Base-by-base conservation (phyloP, 2,329 filamentous ascomycete genomes). In the Colletotrichum lentis region DNA sequence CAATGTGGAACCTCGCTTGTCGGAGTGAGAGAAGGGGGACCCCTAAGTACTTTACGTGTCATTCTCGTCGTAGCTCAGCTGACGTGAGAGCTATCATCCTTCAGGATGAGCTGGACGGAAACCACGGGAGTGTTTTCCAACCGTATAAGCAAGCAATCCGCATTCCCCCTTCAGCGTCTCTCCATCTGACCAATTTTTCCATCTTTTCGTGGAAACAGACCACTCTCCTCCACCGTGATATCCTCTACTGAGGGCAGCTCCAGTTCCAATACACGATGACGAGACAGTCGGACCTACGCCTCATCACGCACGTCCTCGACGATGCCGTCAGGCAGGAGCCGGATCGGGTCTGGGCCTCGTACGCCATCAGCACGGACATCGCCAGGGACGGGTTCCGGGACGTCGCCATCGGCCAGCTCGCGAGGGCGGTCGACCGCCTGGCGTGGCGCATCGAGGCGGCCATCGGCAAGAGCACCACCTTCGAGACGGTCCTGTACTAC, bases 401-500 rank as follows among this genome's bases (percentile, higher is more conserved):
- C 10, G 67, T 80, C 18, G 73, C 71, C 3, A 75, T 74, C 24
- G 62, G 61, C 4, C 67, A 70, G 4, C 64, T 78, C 31, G 72
- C 75, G n/a, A 69, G 72, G 31, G 77, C 76, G 8, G 71, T 79
- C 16, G 73, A 79, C 68, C 73, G 76, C 5, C 72, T 75, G 31
- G 72, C 77, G 0, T 77, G 75, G 74, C 73, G 76, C 54, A 71
- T 82, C 14, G 71, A 77, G 14, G 59, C 72, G 20, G 71, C 61
- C 3, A 65, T 81, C 35, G 77, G 75, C 1, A 72, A 63, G 11
- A 72, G 72, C 12, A 62, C 69, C 20, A 57, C 69, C 22, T 79
- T 78, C 62, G 75, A 77, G 3, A 79, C 79, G 0, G 53, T 81
- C 4, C 69, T 74, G 3, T 81, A 80, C 65, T 67, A 79, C 27